Base-by-base conservation (phyloP, 2,329 filamentous ascomycete species). In the Penicillium sp. region DNA sequence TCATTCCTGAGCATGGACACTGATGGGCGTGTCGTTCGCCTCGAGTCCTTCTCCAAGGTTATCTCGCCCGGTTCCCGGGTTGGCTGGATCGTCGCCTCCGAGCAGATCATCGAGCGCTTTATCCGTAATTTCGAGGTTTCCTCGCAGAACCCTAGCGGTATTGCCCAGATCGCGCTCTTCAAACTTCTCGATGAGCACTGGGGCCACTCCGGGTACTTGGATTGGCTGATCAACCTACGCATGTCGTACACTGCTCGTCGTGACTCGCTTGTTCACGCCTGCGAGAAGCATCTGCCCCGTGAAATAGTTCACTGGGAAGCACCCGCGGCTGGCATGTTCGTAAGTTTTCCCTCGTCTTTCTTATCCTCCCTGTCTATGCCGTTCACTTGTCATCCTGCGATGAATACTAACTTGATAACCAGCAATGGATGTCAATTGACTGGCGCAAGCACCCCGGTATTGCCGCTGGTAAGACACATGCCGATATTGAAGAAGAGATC, bases 1-100 rank as follows among this genome's bases (percentile, higher is more conserved):
- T 88, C 88, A 2, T 85, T 88, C 52, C 80, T 96, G 32, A 89
- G 85, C 73, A 80, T 97, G 65, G 92, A 97, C 69, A 80, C 84
- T 1, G 91, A 96, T 71, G 93, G 92, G 8, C 88, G 92, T 58
- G 92, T 97, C 35, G 80, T 96, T 77, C 88, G 92, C 35, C 82
- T 97, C 74, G 92, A 97, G 71, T 96, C 91, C 0, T 95, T 97
- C 76, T 95, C 90, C 66, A 97, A 97, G 76, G 90, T 96, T 1
- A 80, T 96, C 32, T 82, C 91, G 0, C 92, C 93, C 0, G 92
- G 92, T 9, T 86, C 88, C 15, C 85, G 92, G 42, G 76, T 88
- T 39, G 92, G 92, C 40, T 99, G 94, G 93, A 82, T 97, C 55
- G 96, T 93, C 0, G 93, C 86, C 0, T 89, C 89, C 2, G 87